phyloP scores from a whole-genome alignment of 2,329 filamentous ascomycete genomes.

The Alternaria rosae region DNA sequence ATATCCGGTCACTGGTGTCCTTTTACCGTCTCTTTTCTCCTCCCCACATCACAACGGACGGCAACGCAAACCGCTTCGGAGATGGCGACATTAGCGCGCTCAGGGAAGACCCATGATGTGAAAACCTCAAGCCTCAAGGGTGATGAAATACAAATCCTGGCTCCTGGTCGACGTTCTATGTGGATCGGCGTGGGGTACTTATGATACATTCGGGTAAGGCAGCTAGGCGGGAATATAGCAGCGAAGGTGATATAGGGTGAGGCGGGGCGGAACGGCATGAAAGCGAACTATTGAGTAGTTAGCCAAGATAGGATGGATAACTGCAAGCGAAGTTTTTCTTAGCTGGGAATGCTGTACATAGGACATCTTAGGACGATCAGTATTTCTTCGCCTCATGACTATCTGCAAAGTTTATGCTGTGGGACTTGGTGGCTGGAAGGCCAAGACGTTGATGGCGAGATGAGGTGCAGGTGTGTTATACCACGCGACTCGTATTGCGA shows the following conservation, averaged over 20 bases:
- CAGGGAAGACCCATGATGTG: constrained; percentile 2
- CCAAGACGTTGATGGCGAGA: background rate
- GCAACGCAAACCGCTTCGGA: background rate
- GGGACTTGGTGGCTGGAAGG: constrained; percentile 1
- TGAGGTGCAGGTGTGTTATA: background rate
- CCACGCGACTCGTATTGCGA: background rate
- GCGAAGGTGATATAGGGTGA: background rate
- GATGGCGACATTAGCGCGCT: background rate
- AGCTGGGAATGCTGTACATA: background rate
- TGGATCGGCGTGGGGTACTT: constrained; percentile 1
- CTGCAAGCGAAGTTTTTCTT: constrained; percentile 2
- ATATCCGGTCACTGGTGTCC: background rate
- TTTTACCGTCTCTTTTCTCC: background rate
- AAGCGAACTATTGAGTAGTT: background rate
- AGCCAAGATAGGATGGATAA: background rate
- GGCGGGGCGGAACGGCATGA: constrained; percentile 5
- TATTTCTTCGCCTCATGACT: background rate
- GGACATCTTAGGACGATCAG: background rate
- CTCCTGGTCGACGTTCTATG: background rate
- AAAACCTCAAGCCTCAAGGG: background rate
- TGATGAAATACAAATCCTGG: background rate
- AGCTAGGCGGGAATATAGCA: background rate
- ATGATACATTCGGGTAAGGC: background rate
- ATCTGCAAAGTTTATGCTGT: constrained; percentile 14
- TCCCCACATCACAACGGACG: background rate